These are phyloP conservation scores for Solanum acaule DNA, from an alignment of 257 asterid species.

Conservation along the genomic window DNA sequence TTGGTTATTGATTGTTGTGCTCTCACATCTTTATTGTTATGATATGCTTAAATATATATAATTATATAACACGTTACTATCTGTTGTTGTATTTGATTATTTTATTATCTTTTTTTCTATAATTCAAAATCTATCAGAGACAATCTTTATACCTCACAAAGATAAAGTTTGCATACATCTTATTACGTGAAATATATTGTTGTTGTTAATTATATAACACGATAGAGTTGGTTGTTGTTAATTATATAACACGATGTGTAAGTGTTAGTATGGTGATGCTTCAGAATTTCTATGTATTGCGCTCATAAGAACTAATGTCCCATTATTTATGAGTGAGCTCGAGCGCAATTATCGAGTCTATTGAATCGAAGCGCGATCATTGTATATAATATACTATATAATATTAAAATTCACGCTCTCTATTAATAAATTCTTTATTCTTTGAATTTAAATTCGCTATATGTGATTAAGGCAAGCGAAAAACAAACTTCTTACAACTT, in stretches of 20 bases:
- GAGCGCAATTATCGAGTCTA: not conserved
- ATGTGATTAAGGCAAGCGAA: not conserved
- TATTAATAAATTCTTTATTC: not conserved
- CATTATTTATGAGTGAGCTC: not conserved
- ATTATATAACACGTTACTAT: not conserved
- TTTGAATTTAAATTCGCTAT: not conserved
- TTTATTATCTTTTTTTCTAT: fast-evolving
- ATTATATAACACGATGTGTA: too few relatives aligned
- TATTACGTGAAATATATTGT: not conserved
- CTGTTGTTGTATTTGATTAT: not conserved
- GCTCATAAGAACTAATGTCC: not conserved
- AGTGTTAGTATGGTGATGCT: not conserved
- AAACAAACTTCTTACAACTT: not conserved
- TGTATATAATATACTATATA: not conserved
- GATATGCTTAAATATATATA: not conserved
- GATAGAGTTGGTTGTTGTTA: not conserved
- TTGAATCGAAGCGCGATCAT: not conserved
- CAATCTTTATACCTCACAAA: fast-evolving
- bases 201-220: not conserved
- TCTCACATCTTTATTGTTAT: not conserved
- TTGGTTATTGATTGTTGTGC: not conserved
- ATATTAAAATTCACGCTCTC: not conserved
- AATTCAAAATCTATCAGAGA: fast-evolving
- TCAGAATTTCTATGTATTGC: not conserved
- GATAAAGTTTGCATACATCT: fast-evolving